Percentiles rank a stretch among this genome's conserved stretches.
These are phyloP conservation scores for Cutaneotrichosporon dermatis DNA, from an alignment of 1,284 basidiomycete species.

Conservation along the genomic window DNA sequence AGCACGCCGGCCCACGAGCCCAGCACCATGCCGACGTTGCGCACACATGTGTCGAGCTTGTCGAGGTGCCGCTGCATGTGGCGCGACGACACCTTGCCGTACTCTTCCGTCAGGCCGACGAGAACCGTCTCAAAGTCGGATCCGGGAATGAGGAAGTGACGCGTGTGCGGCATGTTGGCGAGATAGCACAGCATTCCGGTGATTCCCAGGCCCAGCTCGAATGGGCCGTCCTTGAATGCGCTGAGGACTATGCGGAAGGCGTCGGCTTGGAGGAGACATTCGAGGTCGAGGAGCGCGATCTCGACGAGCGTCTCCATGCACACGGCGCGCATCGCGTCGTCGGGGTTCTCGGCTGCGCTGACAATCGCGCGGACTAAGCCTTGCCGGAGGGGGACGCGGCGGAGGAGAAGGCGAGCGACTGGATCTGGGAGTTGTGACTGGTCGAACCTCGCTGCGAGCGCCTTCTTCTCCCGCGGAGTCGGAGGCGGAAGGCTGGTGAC, in stretches of 20 bases:
- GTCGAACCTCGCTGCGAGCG: neutral
- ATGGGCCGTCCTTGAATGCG: slow-evolving; percentile 78
- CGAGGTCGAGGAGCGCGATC: slow-evolving; percentile 79
- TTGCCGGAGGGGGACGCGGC: slow-evolving; percentile 50
- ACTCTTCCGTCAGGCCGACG: slow-evolving; percentile 83
- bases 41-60: slow-evolving; percentile 68
- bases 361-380: slow-evolving; percentile 80
- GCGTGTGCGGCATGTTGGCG: slow-evolving; percentile 76
- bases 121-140: slow-evolving; percentile 88
- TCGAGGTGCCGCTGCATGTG: slow-evolving; percentile 57
- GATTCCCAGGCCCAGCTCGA: slow-evolving; percentile 79
- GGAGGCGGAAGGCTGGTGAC: slow-evolving; percentile 56
- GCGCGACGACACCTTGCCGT: slow-evolving; percentile 62
- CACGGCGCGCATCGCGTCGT: slow-evolving; percentile 80
- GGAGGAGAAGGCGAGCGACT: slow-evolving; percentile 16
- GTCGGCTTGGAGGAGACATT: slow-evolving; percentile 73
- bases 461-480: neutral
- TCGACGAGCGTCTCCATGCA: slow-evolving; percentile 88
- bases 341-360: slow-evolving; percentile 85
- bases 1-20: slow-evolving; percentile 91
- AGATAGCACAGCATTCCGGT: slow-evolving; percentile 78
- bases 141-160: slow-evolving; percentile 73
- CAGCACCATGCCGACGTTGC: slow-evolving; percentile 76
- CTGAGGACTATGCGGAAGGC: slow-evolving; percentile 84
- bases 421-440: slow-evolving; percentile 3